Evolutionary conservation across 2,329 filamentous ascomycete genomes (phyloP), one percentile per base, ranked within the genome.

Genomic region (Pseudovirgaria hyperparasitica): DNA sequence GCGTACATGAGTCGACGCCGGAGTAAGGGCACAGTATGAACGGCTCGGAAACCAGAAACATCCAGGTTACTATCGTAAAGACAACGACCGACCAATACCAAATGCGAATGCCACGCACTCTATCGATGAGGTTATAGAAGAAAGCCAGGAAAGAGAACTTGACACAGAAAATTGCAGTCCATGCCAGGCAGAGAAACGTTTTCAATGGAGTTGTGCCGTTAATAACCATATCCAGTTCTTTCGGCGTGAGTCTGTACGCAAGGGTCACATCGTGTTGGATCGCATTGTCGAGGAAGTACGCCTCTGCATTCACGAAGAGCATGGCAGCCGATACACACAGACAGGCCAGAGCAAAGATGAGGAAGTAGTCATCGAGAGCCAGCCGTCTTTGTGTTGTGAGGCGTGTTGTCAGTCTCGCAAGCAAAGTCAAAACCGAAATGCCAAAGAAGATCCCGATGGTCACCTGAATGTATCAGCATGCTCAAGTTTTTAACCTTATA

Each of bases 41-140:
- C 11, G 19, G 19, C 11, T 20, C 19, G 9, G 9, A 9, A 20
- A 20, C 11, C 19, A 20, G 9, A 20, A 20, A 20, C 19, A 20
- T n/a, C 19, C 19, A 20, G n/a, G 19, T 9, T 9, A 20, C 11
- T 9, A 20, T 20, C 9, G 19, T 23, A 14, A 38, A 26, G 2
- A 19, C 22, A 8, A 38, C 27, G 2, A 24, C 19, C 5, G 30
- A 14, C 28, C 33, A 36, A 23, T 26, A 40, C 22, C 29, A 39
- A 7, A 25, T 16, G 5, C 20, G 26, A 13, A 40, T 16, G 7
- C 15, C n/a, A 16, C 22, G 19, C 19, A 35, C 25, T 10, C 30
- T 33, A 10, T 33, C 23, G 23, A 39, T 28, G 5, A 33, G 16
- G 7, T 22, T 16, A 11, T 23, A 29, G 12, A 35, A 28, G 30